Evolutionary conservation across 768 basidiomycete genomes (phyloP), one percentile per base, ranked within the genome.

Genomic region (Termitomyces sp.): DNA sequence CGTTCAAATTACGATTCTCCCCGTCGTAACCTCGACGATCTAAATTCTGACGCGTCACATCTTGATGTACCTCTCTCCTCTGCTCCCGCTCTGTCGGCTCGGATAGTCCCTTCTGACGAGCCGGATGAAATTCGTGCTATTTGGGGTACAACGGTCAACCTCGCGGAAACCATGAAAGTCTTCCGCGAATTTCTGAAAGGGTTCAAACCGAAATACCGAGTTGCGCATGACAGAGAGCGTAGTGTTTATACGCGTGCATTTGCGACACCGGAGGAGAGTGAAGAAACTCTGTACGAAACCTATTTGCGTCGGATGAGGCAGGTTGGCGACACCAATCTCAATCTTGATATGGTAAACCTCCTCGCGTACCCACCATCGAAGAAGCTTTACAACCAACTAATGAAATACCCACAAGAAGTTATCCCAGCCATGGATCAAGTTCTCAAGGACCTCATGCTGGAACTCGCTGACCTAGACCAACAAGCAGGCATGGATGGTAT

Each of bases 381-480:
- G 67, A 97, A 94, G 70, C 76, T 99, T 16, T 84, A 92, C 67
- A 75, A 75, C 20, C 94, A 97, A 67, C 81, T 99, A 4, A 71
- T 86, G 60, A 94, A 93, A 66, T 98, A 97, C 71, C 97, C 97
- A 0, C 95, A 98, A 70, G 97, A 99, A 77, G 87, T 98, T 48
- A 81, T 99, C 49, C 96, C 97, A 1, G 92, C 92, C 24, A 94
- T 98, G 90, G 97, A 99, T 77, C 92, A 96, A 65, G 88, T 94
- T 0, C 74, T 98, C 63, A 94, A 95, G 72, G 96, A 98, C 67
- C 75, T 90, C 51, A 91, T 98, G 90, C 73, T 98, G 53, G 91
- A 93, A 63, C 68, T 90, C 44, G 92, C 91, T 0, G 92, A 95
- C 51, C 76, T 84, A 62, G 94, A 97, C 62, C 87, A 87, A 66